Percentiles rank a stretch among this genome's conserved stretches.
phyloP scores from a whole-genome alignment of 2,329 filamentous ascomycete genomes.

The Thelonectria discophora region DNA sequence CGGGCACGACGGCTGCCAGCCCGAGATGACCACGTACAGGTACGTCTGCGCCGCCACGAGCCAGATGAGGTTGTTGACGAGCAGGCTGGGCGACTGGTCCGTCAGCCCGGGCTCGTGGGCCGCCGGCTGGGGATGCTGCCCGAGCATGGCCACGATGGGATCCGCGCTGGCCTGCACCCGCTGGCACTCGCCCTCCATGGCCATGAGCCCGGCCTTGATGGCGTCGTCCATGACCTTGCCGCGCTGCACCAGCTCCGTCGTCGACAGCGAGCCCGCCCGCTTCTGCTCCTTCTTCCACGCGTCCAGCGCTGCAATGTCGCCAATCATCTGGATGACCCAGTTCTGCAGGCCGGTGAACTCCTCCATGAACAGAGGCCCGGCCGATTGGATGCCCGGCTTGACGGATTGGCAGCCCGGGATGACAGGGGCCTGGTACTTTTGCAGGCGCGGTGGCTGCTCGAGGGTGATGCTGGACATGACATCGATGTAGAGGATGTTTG shows the following conservation, averaged over 20 bases:
- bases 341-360: conserved; percentile 65
- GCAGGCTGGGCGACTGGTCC: conserved; percentile 35
- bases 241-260: conserved; percentile 56
- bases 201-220: conserved; percentile 46
- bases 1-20: conserved; percentile 58
- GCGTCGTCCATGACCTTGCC: conserved; percentile 52
- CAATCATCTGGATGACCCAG: conserved; percentile 64
- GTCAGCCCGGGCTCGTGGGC: conserved; percentile 32
- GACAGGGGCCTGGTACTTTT: conserved; percentile 51
- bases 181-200: conserved; percentile 40
- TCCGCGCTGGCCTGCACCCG: conserved; percentile 4
- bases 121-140: conserved; percentile 35
- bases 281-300: conserved; percentile 63
- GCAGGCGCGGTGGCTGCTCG: conserved; percentile 53
- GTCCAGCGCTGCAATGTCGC: conserved; percentile 62
- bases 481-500: conserved; percentile 58
- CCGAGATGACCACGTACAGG: conserved; percentile 58
- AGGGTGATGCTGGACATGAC: conserved; percentile 59
- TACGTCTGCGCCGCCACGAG: conserved; percentile 58
- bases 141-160: conserved; percentile 29
- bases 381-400: conserved; percentile 31
- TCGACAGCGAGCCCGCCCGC: conserved; percentile 54
- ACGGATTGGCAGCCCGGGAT: conserved; percentile 47
- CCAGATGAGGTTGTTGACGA: conserved; percentile 54
- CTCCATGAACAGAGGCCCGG: conserved; percentile 54